These are phyloP conservation scores for Fraxinus pennsylvanica DNA, from an alignment of 257 asterid genomes.

Conservation along the genomic window DNA sequence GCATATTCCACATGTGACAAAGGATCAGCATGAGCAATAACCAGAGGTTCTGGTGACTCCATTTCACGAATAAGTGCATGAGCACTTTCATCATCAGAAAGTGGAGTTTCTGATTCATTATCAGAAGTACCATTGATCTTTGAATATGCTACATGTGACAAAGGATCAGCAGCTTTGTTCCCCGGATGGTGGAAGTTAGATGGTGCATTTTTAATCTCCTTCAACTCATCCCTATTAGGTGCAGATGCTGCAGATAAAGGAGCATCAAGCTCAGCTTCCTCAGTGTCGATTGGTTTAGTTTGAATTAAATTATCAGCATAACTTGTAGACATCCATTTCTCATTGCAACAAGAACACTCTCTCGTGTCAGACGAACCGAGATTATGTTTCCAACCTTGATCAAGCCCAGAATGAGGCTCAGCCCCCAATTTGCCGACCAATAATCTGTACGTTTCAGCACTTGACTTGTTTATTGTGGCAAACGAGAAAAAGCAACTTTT, in stretches of 20 bases:
- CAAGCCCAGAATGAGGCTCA: constrained; percentile 30
- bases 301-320: constrained; percentile 25
- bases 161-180: constrained; percentile 21
- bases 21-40: constrained; percentile 23
- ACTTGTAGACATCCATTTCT: constrained; percentile 37
- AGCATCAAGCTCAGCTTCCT: constrained; percentile 31
- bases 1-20: constrained; percentile 34
- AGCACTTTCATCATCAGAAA: constrained; percentile 27
- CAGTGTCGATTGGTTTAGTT: constrained; percentile 31
- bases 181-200: constrained; percentile 19
- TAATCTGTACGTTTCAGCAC: constrained; percentile 49
- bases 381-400: constrained; percentile 24
- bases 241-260: constrained; percentile 23
- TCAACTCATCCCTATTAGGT: constrained; percentile 27
- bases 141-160: constrained; percentile 38
- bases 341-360: constrained; percentile 60
- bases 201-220: constrained; percentile 31
- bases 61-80: constrained; percentile 25
- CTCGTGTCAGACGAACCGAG: constrained; percentile 24
- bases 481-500: constrained; percentile 63
- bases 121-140: constrained; percentile 39
- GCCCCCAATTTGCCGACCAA: constrained; percentile 50
- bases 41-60: constrained; percentile 24
- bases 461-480: constrained; percentile 47
- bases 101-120: constrained; percentile 38